Conservation (phyloP, 2,329 filamentous ascomycete genomes). For the Trichoderma sp. region DNA sequence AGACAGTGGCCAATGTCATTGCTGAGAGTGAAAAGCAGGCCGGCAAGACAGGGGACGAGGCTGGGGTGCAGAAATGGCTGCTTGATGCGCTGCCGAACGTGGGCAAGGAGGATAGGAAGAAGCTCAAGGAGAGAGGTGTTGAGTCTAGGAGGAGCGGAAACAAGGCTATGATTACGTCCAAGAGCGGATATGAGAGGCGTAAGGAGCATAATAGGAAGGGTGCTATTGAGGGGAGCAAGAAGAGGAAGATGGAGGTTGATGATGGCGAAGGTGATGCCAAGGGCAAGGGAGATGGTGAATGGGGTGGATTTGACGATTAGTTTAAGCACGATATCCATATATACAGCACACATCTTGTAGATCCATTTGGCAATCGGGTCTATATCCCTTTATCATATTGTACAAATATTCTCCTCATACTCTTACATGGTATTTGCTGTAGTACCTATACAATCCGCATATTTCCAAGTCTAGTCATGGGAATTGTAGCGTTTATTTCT, state of each 20-base stretch:
- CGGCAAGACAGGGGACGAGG: conserved; percentile 50
- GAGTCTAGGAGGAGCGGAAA: conserved; percentile 58
- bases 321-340: conserved; percentile 1
- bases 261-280: conserved; percentile 23
- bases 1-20: conserved; percentile 91
- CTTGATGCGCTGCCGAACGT: conserved; percentile 82
- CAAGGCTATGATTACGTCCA: conserved; percentile 72
- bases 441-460: background rate
- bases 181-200: conserved; percentile 71
- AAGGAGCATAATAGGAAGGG: conserved; percentile 65
- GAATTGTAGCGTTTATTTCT: conserved; percentile 21
- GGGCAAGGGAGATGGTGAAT: conserved; percentile 37
- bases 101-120: conserved; percentile 79
- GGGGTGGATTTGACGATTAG: conserved; percentile 50
- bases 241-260: conserved; percentile 43
- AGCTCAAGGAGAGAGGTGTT: conserved; percentile 77
- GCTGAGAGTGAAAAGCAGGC: conserved; percentile 74
- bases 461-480: background rate
- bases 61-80: conserved; percentile 77
- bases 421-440: background rate
- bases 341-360: background rate
- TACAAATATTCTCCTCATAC: background rate
- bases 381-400: background rate
- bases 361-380: background rate
- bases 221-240: conserved; percentile 61